Base-by-base conservation (phyloP, 345 rosid species). In the Eucalyptus leucophloia region DNA sequence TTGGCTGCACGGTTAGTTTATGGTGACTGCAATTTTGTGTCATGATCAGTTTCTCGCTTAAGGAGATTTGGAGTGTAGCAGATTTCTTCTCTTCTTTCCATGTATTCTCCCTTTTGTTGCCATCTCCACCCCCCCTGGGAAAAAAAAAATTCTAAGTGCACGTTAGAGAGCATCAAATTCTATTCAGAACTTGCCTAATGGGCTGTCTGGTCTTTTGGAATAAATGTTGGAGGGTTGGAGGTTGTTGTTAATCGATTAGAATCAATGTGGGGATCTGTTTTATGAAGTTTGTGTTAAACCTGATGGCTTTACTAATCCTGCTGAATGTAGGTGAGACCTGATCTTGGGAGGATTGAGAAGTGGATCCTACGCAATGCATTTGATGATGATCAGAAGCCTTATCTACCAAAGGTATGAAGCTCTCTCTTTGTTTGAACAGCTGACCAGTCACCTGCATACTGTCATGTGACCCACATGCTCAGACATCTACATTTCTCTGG, bases 291-390 rank as follows among this genome's bases (percentile, higher is more conserved):
- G 65, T 18, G 56, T 34, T 42, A 18, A 21, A 77, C 16, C 30
- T 77, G 15, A 17, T 88, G 65, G 30, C 65, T 12, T 40, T 37
- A 21, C 40, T 23, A 28, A 50, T n/a, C 58, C 60, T 42, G 23
- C 42, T 40, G 58, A 90, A 42, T 77, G 81, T 91, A 98, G 99
- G 95, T 97, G 69, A 96, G 94, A 60, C 95, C 91, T 88, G 98
- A 96, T 69, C 90, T 95, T 92, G 96, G 97, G 13, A 93, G 92
- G 87, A 94, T 98, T 9, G 99, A 98, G 94, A 98, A 98, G 88
- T 98, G 99, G 98, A 91, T 95, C 88, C 90, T 98, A 42, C 95
- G 99, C 88, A 96, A 90, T 91, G 99, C 99, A 42, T 98, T 98
- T 26, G 99, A 98, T 54, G 99, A 97, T 17, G 97, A 96, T 89